phyloP scores from a whole-genome alignment of 345 rosid species.

The Gossypium rotundifolium region DNA sequence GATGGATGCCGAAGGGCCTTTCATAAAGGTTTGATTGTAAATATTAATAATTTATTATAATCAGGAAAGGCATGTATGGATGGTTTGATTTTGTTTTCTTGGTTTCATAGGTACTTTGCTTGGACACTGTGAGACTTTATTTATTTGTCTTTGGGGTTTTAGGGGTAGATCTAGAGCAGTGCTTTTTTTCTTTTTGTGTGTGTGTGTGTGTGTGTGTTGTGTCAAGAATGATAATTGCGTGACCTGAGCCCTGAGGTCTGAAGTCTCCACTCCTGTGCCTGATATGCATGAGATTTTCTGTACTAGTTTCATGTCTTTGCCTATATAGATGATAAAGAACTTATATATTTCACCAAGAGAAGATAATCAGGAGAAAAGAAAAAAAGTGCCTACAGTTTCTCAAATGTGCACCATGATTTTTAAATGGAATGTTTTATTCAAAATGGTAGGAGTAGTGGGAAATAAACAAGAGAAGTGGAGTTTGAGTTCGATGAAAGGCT shows the following conservation, averaged over 20 bases:
- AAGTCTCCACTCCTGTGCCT: not conserved
- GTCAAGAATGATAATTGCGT: not conserved
- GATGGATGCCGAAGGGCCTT: slow-evolving; percentile 98
- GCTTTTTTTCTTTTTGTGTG: not conserved
- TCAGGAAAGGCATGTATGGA: not conserved
- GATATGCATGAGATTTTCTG: not conserved
- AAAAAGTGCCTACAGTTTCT: not conserved
- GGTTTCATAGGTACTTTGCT: not conserved
- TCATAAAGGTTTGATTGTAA: slow-evolving; percentile 58
- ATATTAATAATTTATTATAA: not conserved
- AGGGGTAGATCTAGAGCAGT: not conserved
- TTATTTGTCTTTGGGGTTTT: slow-evolving; percentile 1
- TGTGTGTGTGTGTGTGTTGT: not conserved
- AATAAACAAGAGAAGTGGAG: not conserved
- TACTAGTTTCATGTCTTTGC: not conserved
- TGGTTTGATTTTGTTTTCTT: not conserved
- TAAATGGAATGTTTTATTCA: not conserved
- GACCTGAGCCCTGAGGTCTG: not conserved
- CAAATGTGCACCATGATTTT: not conserved
- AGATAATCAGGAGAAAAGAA: not conserved
- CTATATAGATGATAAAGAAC: not conserved
- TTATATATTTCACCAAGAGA: not conserved
- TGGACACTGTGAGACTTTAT: not conserved
- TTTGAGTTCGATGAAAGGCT: not conserved
- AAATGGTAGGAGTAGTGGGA: not conserved